phyloP scores from a whole-genome alignment of 2,329 filamentous ascomycete genomes.

The Colletotrichum australisinense region DNA sequence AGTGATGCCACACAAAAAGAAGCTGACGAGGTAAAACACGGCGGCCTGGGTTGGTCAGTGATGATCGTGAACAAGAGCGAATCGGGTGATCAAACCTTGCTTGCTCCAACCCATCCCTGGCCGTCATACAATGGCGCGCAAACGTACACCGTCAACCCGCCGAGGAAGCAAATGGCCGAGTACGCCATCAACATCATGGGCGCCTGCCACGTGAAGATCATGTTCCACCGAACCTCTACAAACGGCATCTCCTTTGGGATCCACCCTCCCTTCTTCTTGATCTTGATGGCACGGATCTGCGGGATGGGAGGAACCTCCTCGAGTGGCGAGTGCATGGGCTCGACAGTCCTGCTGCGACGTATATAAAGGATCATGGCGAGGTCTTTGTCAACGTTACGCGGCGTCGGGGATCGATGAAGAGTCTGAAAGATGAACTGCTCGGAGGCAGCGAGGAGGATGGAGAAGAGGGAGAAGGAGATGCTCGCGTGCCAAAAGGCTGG shows the following conservation, averaged over 20 bases:
- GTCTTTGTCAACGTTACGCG: slow-evolving; percentile 28
- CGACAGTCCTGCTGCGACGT: slow-evolving; percentile 20
- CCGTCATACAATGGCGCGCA: slow-evolving; percentile 40
- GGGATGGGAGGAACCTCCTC: slow-evolving; percentile 33
- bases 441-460: slow-evolving; percentile 42
- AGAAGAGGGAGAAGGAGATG: slow-evolving; percentile 41
- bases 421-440: slow-evolving; percentile 42
- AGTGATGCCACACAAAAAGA: slow-evolving; percentile 33
- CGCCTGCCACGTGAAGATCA: slow-evolving; percentile 45
- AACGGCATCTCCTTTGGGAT: slow-evolving; percentile 31
- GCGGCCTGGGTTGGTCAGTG: slow-evolving; percentile 29
- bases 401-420: slow-evolving; percentile 34
- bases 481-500: slow-evolving; percentile 40
- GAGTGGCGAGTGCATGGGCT: slow-evolving; percentile 23
- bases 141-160: slow-evolving; percentile 39
- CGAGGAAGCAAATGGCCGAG: slow-evolving; percentile 39
- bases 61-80: neutral
- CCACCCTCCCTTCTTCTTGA: slow-evolving; percentile 29
- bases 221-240: slow-evolving; percentile 42
- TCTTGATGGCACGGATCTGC: slow-evolving; percentile 30
- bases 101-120: slow-evolving; percentile 29
- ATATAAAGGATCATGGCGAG: slow-evolving; percentile 38
- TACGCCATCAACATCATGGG: slow-evolving; percentile 44
- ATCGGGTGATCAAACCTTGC: slow-evolving; percentile 30
- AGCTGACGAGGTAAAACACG: slow-evolving; percentile 38